Evolutionary conservation across 306 rosid species (phyloP).

Genomic region (Elaeagnus macrophylla): DNA sequence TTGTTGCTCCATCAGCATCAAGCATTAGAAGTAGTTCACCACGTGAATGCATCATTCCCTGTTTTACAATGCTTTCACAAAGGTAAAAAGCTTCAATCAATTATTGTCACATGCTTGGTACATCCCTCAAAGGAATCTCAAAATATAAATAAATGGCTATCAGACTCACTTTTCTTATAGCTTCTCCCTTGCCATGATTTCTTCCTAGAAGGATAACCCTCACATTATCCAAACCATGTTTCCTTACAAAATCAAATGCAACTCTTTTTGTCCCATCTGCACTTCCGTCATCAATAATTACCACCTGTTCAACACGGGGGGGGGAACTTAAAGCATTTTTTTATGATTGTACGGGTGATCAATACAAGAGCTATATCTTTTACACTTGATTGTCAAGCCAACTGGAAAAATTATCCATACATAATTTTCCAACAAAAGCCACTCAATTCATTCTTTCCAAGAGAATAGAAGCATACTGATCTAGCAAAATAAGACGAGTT

Average conservation of each 20-base stretch:
- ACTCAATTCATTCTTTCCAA: not conserved
- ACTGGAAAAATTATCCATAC: no score
- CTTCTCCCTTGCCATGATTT: conserved; percentile 96
- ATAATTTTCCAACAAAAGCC: no score
- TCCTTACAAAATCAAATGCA: conserved; percentile 76
- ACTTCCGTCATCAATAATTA: conserved; percentile 92
- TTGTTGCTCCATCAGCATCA: conserved; percentile 99
- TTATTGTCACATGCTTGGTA: conserved; percentile 15
- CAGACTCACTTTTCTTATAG: conserved; percentile 94
- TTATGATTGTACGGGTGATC: no score
- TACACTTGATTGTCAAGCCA: no score
- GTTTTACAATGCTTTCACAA: conserved; percentile 76
- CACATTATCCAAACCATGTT: conserved; percentile 64
- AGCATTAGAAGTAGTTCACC: conserved; percentile 93
- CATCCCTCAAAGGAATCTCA: no score
- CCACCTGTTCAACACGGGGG: conserved; percentile 36
- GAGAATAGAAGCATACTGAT: not conserved
- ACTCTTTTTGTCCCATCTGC: conserved; percentile 78
- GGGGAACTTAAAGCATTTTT: not conserved
- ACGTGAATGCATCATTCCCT: conserved; percentile 98
- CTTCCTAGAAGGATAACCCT: conserved; percentile 85
- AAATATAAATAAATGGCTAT: conserved; percentile 15
- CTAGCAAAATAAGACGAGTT: not conserved
- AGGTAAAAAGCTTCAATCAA: conserved; percentile 60
- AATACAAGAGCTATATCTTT: no score